These are phyloP conservation scores for Marchantia polymorpha DNA, from an alignment of 225 moss, liverwort and hornwort genomes.

Conservation along the genomic window DNA sequence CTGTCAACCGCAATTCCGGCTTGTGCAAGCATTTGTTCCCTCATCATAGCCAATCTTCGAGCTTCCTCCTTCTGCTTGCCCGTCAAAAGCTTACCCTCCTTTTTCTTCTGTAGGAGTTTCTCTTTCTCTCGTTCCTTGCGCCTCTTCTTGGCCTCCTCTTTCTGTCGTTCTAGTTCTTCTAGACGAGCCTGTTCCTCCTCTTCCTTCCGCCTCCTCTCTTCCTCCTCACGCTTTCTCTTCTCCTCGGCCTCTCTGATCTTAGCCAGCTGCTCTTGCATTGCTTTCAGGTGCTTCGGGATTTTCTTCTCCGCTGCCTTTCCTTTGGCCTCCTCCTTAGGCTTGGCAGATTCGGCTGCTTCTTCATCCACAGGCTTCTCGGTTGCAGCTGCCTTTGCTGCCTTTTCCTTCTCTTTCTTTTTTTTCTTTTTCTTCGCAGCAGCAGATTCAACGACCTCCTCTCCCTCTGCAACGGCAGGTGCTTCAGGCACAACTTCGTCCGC, in stretches of 20 bases:
- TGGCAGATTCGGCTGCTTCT: slow-evolving; percentile 40
- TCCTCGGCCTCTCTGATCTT: slow-evolving; percentile 93
- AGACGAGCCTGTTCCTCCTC: slow-evolving; percentile 82
- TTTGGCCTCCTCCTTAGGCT: slow-evolving; percentile 71
- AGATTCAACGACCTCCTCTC: slow-evolving; percentile 64
- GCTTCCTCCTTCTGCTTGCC: slow-evolving; percentile 97
- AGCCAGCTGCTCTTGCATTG: slow-evolving; percentile 92
- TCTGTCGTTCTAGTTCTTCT: slow-evolving; percentile 78
- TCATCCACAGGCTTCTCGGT: slow-evolving; percentile 56
- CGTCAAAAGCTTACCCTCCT: slow-evolving; percentile 87
- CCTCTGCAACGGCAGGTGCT: slow-evolving; percentile 43
- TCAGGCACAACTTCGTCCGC: slow-evolving; percentile 22
- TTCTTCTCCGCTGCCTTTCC: slow-evolving; percentile 75
- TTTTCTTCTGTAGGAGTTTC: slow-evolving; percentile 94
- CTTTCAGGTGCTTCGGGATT: slow-evolving; percentile 90
- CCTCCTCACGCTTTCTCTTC: slow-evolving; percentile 83
- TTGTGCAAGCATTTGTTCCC: slow-evolving; percentile 73
- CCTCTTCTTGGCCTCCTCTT: slow-evolving; percentile 81
- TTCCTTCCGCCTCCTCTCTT: slow-evolving; percentile 79
- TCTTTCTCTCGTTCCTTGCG: slow-evolving; percentile 95
- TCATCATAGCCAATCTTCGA: slow-evolving; percentile 73
- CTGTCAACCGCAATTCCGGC: slow-evolving; percentile 56
- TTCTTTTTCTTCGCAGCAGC: slow-evolving; percentile 97
- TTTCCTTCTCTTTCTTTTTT: slow-evolving; percentile 90
- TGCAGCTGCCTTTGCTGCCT: slow-evolving; percentile 58